phyloP scores from a whole-genome alignment of 73 alveolate species.

The Durusdinium trenchii region DNA sequence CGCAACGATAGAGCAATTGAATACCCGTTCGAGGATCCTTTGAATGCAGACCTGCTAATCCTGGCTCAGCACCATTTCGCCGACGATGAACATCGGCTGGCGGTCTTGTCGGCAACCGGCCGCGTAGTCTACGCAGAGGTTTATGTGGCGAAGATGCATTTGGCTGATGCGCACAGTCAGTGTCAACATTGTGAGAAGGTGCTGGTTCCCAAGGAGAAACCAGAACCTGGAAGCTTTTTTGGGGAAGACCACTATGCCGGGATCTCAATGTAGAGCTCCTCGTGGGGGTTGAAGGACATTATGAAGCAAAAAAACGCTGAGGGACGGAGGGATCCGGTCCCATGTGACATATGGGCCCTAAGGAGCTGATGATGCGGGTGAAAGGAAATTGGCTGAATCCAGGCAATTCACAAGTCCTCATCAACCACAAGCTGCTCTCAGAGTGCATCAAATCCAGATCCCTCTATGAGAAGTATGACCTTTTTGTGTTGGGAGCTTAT shows the following conservation, averaged over 20 bases:
- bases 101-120: neutral
- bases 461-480: slow-evolving; percentile 20
- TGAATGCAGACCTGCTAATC: slow-evolving; percentile 23
- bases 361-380: slow-evolving; percentile 10
- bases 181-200: neutral
- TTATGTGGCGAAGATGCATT: neutral
- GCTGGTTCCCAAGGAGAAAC: slow-evolving; percentile 48
- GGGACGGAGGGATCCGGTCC: too few species aligned
- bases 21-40: neutral
- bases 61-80: slow-evolving; percentile 30
- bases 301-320: neutral
- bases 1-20: too few species aligned
- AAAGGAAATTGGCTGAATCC: slow-evolving; percentile 62
- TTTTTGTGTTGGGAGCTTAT: neutral
- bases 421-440: slow-evolving; percentile 57
- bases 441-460: neutral
- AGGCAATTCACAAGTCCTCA: slow-evolving; percentile 59
- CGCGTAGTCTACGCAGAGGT: slow-evolving; percentile 25
- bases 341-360: too few species aligned
- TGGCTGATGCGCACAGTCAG: neutral
- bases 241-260: slow-evolving; percentile 33
- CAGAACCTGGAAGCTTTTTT: slow-evolving; percentile 45
- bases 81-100: slow-evolving; percentile 45
- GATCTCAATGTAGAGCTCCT: neutral
- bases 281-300: slow-evolving; percentile 31